Conservation (phyloP, 805 yeast genomes). For the Nakazawaea holstii region DNA sequence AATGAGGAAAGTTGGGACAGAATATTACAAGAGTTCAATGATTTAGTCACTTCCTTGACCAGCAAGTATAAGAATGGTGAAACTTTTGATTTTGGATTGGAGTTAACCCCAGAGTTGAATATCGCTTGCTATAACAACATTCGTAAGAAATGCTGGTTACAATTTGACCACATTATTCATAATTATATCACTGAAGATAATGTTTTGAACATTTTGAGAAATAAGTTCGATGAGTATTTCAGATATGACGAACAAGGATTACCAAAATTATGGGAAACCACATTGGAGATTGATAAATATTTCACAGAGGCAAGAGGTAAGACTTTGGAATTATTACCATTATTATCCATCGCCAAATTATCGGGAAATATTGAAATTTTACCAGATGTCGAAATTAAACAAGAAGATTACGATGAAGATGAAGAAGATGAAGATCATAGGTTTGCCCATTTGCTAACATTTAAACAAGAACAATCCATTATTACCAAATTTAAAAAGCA, state of each 20-base stretch:
- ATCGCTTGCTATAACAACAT: slow-evolving; percentile 35
- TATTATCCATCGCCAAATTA: slow-evolving; percentile 50
- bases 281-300: slow-evolving; percentile 63
- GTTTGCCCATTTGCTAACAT: slow-evolving; percentile 54
- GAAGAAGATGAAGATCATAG: slow-evolving; percentile 36
- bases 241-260: slow-evolving; percentile 77
- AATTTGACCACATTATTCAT: slow-evolving; percentile 51
- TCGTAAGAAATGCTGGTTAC: slow-evolving; percentile 57
- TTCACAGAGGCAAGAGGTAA: slow-evolving; percentile 55
- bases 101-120: slow-evolving; percentile 42
- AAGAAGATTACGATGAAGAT: slow-evolving; percentile 26
- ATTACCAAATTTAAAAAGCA: slow-evolving; percentile 61
- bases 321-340: slow-evolving; percentile 55
- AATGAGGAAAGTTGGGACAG: slow-evolving; percentile 55
- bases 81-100: slow-evolving; percentile 60
- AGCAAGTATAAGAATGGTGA: slow-evolving; percentile 24
- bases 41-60: slow-evolving; percentile 24
- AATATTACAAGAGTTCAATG: slow-evolving; percentile 39
- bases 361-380: slow-evolving; percentile 48
- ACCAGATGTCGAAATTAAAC: slow-evolving; percentile 49
- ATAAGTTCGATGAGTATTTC: slow-evolving; percentile 76
- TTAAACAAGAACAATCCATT: slow-evolving; percentile 52
- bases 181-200: slow-evolving; percentile 64
- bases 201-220: slow-evolving; percentile 61
- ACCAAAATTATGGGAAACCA: slow-evolving; percentile 76